Evolutionary conservation across 768 basidiomycete genomes (phyloP).

Genomic region (Tulasnella sp.): DNA sequence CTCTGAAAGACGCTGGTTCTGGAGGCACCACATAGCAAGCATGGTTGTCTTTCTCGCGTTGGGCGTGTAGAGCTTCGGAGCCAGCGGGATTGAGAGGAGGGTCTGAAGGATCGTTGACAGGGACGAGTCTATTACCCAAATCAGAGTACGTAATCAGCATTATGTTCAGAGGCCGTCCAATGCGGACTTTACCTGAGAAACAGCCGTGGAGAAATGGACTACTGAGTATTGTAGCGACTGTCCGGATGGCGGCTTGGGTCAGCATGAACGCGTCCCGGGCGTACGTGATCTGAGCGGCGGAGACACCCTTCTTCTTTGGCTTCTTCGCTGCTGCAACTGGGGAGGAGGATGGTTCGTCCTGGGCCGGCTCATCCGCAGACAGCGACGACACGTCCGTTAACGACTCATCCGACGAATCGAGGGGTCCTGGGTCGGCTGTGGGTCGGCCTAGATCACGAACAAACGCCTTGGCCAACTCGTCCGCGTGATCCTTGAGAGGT

Average conservation of each 20-base stretch:
- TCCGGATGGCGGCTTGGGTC: slow-evolving; percentile 56
- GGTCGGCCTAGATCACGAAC: slow-evolving; percentile 63
- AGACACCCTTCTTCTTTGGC: slow-evolving; percentile 49
- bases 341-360: neutral
- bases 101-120: slow-evolving; percentile 49
- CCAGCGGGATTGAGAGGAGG: slow-evolving; percentile 62
- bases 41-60: slow-evolving; percentile 82
- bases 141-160: neutral
- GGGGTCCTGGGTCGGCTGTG: slow-evolving; percentile 13
- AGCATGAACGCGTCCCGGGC: slow-evolving; percentile 71
- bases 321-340: slow-evolving; percentile 34
- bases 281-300: slow-evolving; percentile 67
- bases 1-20: slow-evolving; percentile 56
- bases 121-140: slow-evolving; percentile 39
- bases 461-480: slow-evolving; percentile 46
- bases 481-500: slow-evolving; percentile 32
- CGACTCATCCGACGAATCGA: slow-evolving; percentile 5
- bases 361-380: neutral
- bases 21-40: slow-evolving; percentile 62
- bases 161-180: neutral
- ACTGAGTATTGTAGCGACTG: slow-evolving; percentile 52
- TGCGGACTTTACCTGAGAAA: slow-evolving; percentile 11
- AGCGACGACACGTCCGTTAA: neutral
- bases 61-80: slow-evolving; percentile 59
- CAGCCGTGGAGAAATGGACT: slow-evolving; percentile 39